Evolutionary conservation across 495 filamentous ascomycete genomes (phyloP).

Genomic region (Immersiella caudata): DNA sequence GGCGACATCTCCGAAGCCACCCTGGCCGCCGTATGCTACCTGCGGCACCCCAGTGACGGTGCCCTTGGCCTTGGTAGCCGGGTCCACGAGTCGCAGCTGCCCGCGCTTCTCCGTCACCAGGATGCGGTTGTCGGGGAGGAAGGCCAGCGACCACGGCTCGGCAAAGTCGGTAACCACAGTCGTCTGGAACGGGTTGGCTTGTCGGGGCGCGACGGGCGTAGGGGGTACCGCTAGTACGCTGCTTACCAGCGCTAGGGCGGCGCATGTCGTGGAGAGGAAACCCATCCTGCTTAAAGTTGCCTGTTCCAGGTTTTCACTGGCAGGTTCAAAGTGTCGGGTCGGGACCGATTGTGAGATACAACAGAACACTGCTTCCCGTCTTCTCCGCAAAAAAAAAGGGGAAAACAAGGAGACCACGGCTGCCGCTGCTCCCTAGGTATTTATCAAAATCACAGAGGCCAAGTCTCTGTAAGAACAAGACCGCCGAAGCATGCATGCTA

Average conservation of each 20-base stretch:
- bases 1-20: conserved; percentile 42
- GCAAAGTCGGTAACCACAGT: conserved; percentile 36
- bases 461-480: too few species aligned
- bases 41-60: conserved; percentile 40
- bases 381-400: too few species aligned
- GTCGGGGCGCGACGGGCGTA: conserved; percentile 35
- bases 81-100: conserved; percentile 39
- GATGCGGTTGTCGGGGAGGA: conserved; percentile 42
- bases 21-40: conserved; percentile 42
- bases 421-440: too few species aligned
- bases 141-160: conserved; percentile 43
- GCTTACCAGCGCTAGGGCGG: neutral
- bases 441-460: too few species aligned
- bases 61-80: conserved; percentile 37
- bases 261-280: neutral
- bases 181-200: conserved; percentile 35
- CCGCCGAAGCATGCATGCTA: too few species aligned
- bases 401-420: too few species aligned
- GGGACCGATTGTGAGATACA: too few species aligned
- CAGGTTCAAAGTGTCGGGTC: too few species aligned
- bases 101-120: conserved; percentile 42
- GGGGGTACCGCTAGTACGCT: conserved; percentile 24
- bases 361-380: too few species aligned
- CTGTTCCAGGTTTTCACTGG: too few species aligned
- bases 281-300: neutral